Conservation (phyloP, 2,329 filamentous ascomycete species). For the Aspergillus neotritici region DNA sequence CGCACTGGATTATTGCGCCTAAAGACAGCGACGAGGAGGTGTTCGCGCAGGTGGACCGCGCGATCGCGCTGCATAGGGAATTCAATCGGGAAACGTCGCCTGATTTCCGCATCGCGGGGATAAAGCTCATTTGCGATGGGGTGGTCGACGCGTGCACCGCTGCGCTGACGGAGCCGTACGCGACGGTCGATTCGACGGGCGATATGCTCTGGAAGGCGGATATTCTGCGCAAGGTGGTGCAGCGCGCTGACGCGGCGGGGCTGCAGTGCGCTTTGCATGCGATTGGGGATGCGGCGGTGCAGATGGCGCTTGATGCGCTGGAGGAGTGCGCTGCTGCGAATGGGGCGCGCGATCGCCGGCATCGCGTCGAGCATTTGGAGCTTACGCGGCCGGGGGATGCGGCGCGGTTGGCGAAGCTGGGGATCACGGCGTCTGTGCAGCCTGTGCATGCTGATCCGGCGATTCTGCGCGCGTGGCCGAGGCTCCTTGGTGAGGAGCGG, state of each 20-base stretch:
- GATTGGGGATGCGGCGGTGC: slow-evolving; percentile 46
- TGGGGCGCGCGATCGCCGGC: slow-evolving; percentile 33
- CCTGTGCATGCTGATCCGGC: slow-evolving; percentile 39
- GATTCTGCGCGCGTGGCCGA: slow-evolving; percentile 45
- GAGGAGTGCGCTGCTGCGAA: slow-evolving; percentile 8
- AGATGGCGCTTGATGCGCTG: slow-evolving; percentile 41
- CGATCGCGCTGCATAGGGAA: slow-evolving; percentile 35
- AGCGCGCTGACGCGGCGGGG: slow-evolving; percentile 38
- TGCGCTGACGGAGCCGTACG: slow-evolving; percentile 27
- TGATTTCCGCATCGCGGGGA: slow-evolving; percentile 42
- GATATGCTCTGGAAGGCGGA: slow-evolving; percentile 42
- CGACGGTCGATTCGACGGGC: slow-evolving; percentile 29
- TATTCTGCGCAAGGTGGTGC: slow-evolving; percentile 39
- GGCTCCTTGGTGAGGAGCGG: slow-evolving; percentile 39
- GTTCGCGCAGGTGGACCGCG: slow-evolving; percentile 42
- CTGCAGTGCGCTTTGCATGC: slow-evolving; percentile 48
- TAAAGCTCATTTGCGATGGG: slow-evolving; percentile 48
- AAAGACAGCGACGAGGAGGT: slow-evolving; percentile 33
- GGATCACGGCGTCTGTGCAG: slow-evolving; percentile 40
- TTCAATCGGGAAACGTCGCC: slow-evolving; percentile 40
- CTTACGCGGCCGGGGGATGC: slow-evolving; percentile 45
- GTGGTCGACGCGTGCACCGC: slow-evolving; percentile 44
- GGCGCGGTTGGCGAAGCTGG: slow-evolving; percentile 39
- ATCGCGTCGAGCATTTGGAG: slow-evolving; percentile 50
- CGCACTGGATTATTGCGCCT: slow-evolving; percentile 45